Conservation (phyloP, 2,329 filamentous ascomycete species). For the Venturia carpophila region DNA sequence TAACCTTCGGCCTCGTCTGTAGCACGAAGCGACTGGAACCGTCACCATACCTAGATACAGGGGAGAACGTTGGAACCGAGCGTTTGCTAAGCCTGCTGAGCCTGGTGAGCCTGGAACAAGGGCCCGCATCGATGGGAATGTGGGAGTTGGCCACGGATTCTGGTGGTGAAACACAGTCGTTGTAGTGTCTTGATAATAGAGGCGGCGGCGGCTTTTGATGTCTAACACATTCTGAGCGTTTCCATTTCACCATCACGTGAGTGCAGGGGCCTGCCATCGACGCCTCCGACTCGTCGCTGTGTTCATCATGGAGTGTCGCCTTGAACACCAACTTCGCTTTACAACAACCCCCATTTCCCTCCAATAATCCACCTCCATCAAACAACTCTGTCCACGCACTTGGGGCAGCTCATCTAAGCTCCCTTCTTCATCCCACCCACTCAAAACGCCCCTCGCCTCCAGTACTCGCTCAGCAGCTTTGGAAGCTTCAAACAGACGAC, state of each 20-base stretch:
- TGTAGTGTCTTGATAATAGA: background rate
- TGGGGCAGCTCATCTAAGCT: background rate
- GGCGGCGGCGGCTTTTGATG: background rate
- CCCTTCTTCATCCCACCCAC: background rate
- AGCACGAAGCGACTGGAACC: background rate
- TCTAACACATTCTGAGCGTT: background rate
- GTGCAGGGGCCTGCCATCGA: background rate
- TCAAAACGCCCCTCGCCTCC: background rate
- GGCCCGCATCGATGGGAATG: background rate
- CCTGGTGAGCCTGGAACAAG: background rate
- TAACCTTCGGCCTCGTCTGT: background rate
- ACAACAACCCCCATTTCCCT: background rate
- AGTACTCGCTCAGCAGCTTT: background rate
- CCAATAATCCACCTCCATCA: background rate
- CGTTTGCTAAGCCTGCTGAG: background rate
- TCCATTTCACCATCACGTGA: background rate
- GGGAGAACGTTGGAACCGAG: background rate
- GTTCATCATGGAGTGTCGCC: background rate
- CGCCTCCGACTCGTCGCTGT: background rate
- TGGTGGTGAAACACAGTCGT: background rate
- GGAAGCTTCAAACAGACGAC: conserved; percentile 2
- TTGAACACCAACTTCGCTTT: background rate
- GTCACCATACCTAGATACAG: background rate
- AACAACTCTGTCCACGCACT: background rate
- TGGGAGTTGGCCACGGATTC: background rate